A percentile compares a stretch with the other conserved stretches of the same genome.
Evolutionary conservation across 202 grass and related monocot genomes (phyloP).

Genomic region (Setaria viridis): DNA sequence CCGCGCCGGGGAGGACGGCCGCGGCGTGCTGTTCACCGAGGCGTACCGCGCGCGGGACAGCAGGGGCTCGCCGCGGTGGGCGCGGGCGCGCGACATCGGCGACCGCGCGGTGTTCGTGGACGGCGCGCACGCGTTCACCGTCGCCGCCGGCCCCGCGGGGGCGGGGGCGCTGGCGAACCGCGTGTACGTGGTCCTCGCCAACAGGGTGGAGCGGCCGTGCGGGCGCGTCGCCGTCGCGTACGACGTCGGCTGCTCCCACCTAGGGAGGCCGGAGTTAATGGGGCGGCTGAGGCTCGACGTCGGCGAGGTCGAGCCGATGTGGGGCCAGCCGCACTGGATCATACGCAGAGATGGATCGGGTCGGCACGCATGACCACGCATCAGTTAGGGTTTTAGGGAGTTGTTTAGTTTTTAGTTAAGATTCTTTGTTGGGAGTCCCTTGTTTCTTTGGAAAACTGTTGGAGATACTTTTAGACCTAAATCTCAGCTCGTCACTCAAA

Average conservation of each 20-base stretch:
- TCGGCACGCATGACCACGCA: neutral
- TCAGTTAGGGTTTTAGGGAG: neutral
- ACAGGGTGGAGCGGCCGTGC: too few species aligned
- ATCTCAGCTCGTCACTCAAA: too few species aligned
- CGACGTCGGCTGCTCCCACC: neutral
- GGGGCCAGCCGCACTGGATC: slow-evolving; percentile 42
- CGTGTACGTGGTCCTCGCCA: neutral
- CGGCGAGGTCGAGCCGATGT: slow-evolving; percentile 21
- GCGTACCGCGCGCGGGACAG: slow-evolving; percentile 15
- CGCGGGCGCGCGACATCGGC: slow-evolving; percentile 21
- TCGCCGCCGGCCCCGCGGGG: neutral
- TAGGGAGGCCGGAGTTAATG: neutral
- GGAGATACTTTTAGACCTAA: too few species aligned
- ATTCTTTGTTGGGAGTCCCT: too few species aligned
- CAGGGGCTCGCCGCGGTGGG: neutral
- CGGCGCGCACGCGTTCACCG: slow-evolving; percentile 43
- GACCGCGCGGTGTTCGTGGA: slow-evolving; percentile 38
- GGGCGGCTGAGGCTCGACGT: neutral
- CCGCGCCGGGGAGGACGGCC: neutral
- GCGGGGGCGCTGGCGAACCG: slow-evolving; percentile 15
- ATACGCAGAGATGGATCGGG: neutral
- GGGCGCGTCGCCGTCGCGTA: neutral
- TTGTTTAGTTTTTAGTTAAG: slow-evolving; percentile 24
- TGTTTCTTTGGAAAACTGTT: too few species aligned
- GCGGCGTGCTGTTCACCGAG: neutral